Base-by-base conservation (phyloP, 257 asterid species). In the Rubia yunnanensis region DNA sequence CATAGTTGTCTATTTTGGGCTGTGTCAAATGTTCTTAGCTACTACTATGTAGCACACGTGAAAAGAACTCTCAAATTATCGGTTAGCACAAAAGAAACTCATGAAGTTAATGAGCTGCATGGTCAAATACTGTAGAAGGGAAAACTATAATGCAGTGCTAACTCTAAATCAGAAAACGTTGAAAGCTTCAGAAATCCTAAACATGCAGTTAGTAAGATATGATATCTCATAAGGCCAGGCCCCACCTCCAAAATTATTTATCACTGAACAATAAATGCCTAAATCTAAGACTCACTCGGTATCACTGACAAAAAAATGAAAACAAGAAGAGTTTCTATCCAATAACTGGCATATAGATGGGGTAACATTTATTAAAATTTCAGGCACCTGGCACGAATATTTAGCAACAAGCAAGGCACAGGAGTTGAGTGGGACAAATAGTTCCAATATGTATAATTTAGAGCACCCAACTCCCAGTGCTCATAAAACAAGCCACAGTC, bases 401-500 rank as follows among this genome's bases (percentile, higher is more conserved):
- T 32, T 27, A 58, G 55, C 11, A 67, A 67, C 28, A 61, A 24
- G 24, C 60, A 67, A 31, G 77, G 77, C 17, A 44, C 54, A 44
- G 57, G 66, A 59, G 48, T 59, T 67, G 61, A 65, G 62, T 27
- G 41, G 27, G 35, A 56, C 31, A 41, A 36, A 72, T 67, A 63
- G 44, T 58, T 57, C 61, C 68, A 71, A 71, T 63, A 70, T 70
- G 56, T 44, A 41, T 11, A 13, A 14, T 74, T 77, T 74, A 80
- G 70, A 75, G 64, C 65, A 60, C 34, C 55, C 70, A 75, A 79
- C 70, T 72, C 76, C 72, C 74, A 77, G 67, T 83, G 78, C 81
- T 74, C 69, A 84, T 73, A 80, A 71, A 83, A 81, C 63, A 69
- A 70, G 91, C 94, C 75, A 87, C 68, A 38, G 74, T 70, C 74